These are phyloP conservation scores for Aureobasidium subglaciale DNA, from an alignment of 2,329 filamentous ascomycete species.

Conservation along the genomic window DNA sequence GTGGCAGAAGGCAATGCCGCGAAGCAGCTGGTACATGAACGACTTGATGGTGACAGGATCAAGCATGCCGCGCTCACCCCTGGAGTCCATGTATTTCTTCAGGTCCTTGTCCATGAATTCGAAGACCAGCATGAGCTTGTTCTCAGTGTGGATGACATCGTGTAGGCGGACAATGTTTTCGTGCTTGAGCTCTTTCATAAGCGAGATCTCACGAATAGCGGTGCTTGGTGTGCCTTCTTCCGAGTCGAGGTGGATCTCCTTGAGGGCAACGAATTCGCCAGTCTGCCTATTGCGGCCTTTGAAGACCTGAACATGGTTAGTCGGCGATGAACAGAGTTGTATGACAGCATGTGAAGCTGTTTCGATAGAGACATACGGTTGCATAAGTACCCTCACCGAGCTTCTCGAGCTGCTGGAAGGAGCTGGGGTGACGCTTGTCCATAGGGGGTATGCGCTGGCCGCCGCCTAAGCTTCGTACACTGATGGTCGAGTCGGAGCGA, in stretches of 20 bases:
- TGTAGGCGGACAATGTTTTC: slow-evolving; percentile 96
- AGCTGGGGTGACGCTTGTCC: slow-evolving; percentile 93
- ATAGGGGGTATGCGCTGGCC: slow-evolving; percentile 47
- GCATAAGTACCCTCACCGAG: slow-evolving; percentile 98
- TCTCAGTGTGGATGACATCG: slow-evolving; percentile 99
- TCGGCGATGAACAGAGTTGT: not conserved
- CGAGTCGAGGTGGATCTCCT: slow-evolving; percentile 97
- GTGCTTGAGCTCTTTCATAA: slow-evolving; percentile 99
- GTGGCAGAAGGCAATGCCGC: slow-evolving; percentile 96
- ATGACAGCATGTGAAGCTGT: not conserved
- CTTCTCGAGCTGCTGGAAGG: slow-evolving; percentile 98
- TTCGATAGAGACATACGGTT: slow-evolving; percentile 57
- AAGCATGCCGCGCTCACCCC: slow-evolving; percentile 81
- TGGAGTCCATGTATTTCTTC: slow-evolving; percentile 97
- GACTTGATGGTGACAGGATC: slow-evolving; percentile 91
- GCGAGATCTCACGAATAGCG: slow-evolving; percentile 93
- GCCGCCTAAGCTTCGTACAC: slow-evolving; percentile 40
- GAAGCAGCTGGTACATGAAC: slow-evolving; percentile 96
- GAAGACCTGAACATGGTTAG: slow-evolving; percentile 62
- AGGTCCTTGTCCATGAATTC: slow-evolving; percentile 98
- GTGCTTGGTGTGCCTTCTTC: slow-evolving; percentile 97
- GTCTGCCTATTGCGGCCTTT: slow-evolving; percentile 97
- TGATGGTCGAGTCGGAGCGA: slow-evolving; percentile 46
- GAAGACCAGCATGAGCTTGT: slow-evolving; percentile 99
- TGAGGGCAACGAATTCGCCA: slow-evolving; percentile 90